These are phyloP conservation scores for Juglanconis sp. DNA, from an alignment of 2,329 filamentous ascomycete species.

Conservation along the genomic window DNA sequence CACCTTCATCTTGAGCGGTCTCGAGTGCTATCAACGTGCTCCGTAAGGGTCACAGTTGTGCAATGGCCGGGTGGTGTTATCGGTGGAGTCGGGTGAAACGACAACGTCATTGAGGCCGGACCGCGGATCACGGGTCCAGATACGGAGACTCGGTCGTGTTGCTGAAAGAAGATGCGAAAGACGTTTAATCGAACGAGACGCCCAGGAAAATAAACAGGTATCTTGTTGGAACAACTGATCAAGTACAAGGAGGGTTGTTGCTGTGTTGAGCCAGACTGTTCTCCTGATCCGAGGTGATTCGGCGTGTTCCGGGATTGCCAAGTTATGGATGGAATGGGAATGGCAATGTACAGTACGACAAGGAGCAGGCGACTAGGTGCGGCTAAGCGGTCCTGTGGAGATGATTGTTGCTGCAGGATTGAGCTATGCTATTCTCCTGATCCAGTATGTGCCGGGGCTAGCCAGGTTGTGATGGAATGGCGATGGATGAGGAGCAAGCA, in stretches of 20 bases:
- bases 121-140: constrained; percentile 5
- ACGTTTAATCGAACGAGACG: not conserved
- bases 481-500: not conserved
- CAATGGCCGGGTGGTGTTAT: constrained; percentile 11
- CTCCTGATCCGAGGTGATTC: not conserved
- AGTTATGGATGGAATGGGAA: not conserved
- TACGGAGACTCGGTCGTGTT: not conserved
- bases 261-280: not conserved
- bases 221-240: not conserved
- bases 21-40: not conserved
- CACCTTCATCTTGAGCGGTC: constrained; percentile 36
- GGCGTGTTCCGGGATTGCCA: not conserved
- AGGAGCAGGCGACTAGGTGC: not conserved
- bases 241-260: not conserved
- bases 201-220: not conserved
- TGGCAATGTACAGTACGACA: not conserved
- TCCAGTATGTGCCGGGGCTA: not conserved
- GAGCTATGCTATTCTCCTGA: not conserved
- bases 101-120: constrained; percentile 17
- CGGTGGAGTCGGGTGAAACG: constrained; percentile 17
- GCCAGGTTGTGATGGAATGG: not conserved
- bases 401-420: not conserved
- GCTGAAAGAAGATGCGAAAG: not conserved
- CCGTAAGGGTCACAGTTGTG: not conserved
- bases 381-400: not conserved